These are phyloP conservation scores for Gamarada debralockiae DNA, from an alignment of 495 filamentous ascomycete genomes.

Conservation along the genomic window DNA sequence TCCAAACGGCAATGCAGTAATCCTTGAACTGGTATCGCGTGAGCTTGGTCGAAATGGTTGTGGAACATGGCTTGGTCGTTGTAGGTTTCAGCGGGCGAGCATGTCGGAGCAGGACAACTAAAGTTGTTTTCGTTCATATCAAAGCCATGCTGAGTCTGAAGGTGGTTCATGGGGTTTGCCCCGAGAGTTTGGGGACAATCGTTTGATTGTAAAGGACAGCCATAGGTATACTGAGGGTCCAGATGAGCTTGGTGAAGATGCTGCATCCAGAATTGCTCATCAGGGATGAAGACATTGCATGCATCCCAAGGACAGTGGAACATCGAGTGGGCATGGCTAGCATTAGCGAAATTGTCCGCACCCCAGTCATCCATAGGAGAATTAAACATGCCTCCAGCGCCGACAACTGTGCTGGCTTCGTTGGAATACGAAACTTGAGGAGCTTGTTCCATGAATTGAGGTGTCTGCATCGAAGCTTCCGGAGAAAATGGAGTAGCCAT, in stretches of 20 bases:
- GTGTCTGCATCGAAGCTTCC: not conserved
- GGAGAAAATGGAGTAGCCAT: slow-evolving; percentile 9
- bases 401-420: not conserved
- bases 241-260: slow-evolving; percentile 22
- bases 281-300: slow-evolving; percentile 6
- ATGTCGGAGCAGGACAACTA: slow-evolving; percentile 17
- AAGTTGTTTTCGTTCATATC: slow-evolving; percentile 2
- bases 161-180: slow-evolving; percentile 18
- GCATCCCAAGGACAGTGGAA: slow-evolving; percentile 18
- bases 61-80: slow-evolving; percentile 16
- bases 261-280: slow-evolving; percentile 8
- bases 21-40: slow-evolving; percentile 13
- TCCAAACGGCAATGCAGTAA: slow-evolving; percentile 14
- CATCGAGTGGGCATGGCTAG: not conserved
- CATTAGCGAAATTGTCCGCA: not conserved
- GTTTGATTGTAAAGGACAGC: slow-evolving; percentile 16
- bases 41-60: slow-evolving; percentile 20
- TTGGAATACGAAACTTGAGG: not conserved
- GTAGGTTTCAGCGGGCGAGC: slow-evolving; percentile 10
- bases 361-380: slow-evolving; percentile 4
- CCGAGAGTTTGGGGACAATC: slow-evolving; percentile 7
- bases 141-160: slow-evolving; percentile 18
- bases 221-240: slow-evolving; percentile 18
- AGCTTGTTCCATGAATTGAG: not conserved
- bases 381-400: slow-evolving; percentile 6